These are phyloP conservation scores for Coniella vitis DNA, from an alignment of 2,329 filamentous ascomycete species.

Conservation along the genomic window DNA sequence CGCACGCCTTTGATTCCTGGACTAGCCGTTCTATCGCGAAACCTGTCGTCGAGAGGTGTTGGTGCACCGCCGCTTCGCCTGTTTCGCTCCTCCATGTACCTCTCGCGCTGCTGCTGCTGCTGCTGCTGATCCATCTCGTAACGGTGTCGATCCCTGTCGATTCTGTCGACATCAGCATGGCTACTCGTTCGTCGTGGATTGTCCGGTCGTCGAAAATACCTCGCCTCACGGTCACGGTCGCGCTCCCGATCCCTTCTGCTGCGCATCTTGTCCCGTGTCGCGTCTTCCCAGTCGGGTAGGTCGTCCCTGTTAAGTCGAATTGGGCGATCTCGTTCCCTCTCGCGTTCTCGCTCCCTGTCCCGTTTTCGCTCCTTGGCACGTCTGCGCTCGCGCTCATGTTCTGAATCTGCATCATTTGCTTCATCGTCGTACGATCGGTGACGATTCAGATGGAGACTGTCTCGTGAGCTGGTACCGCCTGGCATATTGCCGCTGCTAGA, in stretches of 20 bases:
- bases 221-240: slow-evolving; percentile 21
- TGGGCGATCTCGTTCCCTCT: slow-evolving; percentile 17
- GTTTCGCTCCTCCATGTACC: slow-evolving; percentile 5
- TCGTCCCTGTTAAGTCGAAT: slow-evolving; percentile 20
- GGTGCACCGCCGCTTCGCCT: no score
- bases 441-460: slow-evolving; percentile 32
- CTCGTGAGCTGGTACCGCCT: slow-evolving; percentile 28
- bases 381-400: slow-evolving; percentile 16
- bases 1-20: slow-evolving; percentile 29
- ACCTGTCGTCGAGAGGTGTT: no score
- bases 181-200: slow-evolving; percentile 40
- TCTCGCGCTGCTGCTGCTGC: slow-evolving; percentile 24
- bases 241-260: slow-evolving; percentile 28
- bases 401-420: slow-evolving; percentile 24
- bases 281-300: slow-evolving; percentile 25
- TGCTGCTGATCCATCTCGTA: slow-evolving; percentile 29
- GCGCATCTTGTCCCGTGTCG: slow-evolving; percentile 26
- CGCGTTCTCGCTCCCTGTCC: slow-evolving; percentile 22
- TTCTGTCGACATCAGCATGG: slow-evolving; percentile 43
- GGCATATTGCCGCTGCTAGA: slow-evolving; percentile 19
- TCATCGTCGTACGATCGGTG: slow-evolving; percentile 36
- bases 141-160: slow-evolving; percentile 24
- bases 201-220: slow-evolving; percentile 34
- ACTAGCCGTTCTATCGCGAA: slow-evolving; percentile 21
- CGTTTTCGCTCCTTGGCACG: slow-evolving; percentile 29